Evolutionary conservation across 2,329 filamentous ascomycete genomes (phyloP).

Genomic region (Aspergillus clavatus): DNA sequence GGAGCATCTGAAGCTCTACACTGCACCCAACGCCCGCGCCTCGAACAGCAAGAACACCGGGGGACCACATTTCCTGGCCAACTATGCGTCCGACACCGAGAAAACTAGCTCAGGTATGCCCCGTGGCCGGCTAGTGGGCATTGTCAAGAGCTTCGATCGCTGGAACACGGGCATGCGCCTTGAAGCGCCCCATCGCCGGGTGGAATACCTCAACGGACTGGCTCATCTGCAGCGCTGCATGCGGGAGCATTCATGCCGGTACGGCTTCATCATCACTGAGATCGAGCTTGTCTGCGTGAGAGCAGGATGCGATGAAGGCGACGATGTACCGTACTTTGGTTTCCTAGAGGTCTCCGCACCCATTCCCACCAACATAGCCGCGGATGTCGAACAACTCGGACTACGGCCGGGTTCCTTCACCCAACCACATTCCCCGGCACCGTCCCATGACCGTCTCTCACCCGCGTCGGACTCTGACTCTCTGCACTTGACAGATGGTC

Average conservation of each 20-base stretch:
- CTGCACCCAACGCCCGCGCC: slow-evolving; percentile 34
- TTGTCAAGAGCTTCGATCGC: slow-evolving; percentile 87
- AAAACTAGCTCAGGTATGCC: slow-evolving; percentile 46
- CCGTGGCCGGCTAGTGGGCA: slow-evolving; percentile 65
- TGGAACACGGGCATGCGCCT: slow-evolving; percentile 95
- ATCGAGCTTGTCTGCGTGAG: slow-evolving; percentile 90
- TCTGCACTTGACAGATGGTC: slow-evolving; percentile 6
- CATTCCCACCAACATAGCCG: slow-evolving; percentile 49
- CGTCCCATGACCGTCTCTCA: slow-evolving; percentile 18
- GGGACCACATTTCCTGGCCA: slow-evolving; percentile 50
- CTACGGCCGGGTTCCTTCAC: slow-evolving; percentile 22
- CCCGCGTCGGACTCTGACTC: slow-evolving; percentile 9
- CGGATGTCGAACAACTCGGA: slow-evolving; percentile 9
- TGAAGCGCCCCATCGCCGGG: slow-evolving; percentile 76
- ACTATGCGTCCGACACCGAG: slow-evolving; percentile 50
- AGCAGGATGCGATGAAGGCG: slow-evolving; percentile 59
- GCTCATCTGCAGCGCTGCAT: slow-evolving; percentile 83
- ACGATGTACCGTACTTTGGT: slow-evolving; percentile 74
- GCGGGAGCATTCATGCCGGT: slow-evolving; percentile 88
- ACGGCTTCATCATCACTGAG: slow-evolving; percentile 94
- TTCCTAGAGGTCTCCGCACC: slow-evolving; percentile 68
- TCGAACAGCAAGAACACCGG: slow-evolving; percentile 39
- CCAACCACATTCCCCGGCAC: slow-evolving; percentile 28
- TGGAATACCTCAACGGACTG: slow-evolving; percentile 83
- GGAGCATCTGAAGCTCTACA: slow-evolving; percentile 51